These are phyloP conservation scores for Grosmannia serpens DNA, from an alignment of 2,329 filamentous ascomycete species.

Conservation along the genomic window DNA sequence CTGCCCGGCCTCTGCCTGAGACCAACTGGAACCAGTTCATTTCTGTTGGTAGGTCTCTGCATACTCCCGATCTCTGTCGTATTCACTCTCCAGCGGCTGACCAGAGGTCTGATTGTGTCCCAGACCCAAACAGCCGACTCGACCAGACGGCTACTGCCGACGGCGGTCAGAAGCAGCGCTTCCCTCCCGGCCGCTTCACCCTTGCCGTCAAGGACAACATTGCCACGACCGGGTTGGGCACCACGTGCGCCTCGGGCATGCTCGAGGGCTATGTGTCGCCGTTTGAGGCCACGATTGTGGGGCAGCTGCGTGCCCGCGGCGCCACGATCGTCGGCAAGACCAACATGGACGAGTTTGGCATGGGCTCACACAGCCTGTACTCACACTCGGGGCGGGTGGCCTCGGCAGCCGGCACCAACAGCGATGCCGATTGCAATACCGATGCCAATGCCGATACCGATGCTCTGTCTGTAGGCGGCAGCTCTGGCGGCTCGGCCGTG, in stretches of 20 bases:
- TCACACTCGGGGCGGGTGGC: constrained; percentile 18
- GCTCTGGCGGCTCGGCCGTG: constrained; percentile 86
- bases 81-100: neutral
- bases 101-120: neutral
- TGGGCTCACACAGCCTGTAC: constrained; percentile 24
- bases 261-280: constrained; percentile 59
- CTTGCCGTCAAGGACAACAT: constrained; percentile 69
- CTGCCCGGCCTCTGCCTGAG: neutral
- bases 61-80: neutral
- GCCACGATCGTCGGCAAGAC: constrained; percentile 63
- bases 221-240: constrained; percentile 44
- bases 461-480: constrained; percentile 64
- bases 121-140: neutral
- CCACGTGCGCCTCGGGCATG: constrained; percentile 71
- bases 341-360: constrained; percentile 63
- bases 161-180: neutral
- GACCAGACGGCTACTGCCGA: neutral
- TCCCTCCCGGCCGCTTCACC: constrained; percentile 17
- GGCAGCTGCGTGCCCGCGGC: constrained; percentile 49
- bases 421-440: no score
- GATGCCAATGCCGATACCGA: no score
- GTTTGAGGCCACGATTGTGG: constrained; percentile 70
- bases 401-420: constrained; percentile 7
- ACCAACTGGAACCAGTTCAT: constrained; percentile 14
- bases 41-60: neutral